phyloP scores from a whole-genome alignment of 208 protist genomes.

The Endotrypanum monterogeii region DNA sequence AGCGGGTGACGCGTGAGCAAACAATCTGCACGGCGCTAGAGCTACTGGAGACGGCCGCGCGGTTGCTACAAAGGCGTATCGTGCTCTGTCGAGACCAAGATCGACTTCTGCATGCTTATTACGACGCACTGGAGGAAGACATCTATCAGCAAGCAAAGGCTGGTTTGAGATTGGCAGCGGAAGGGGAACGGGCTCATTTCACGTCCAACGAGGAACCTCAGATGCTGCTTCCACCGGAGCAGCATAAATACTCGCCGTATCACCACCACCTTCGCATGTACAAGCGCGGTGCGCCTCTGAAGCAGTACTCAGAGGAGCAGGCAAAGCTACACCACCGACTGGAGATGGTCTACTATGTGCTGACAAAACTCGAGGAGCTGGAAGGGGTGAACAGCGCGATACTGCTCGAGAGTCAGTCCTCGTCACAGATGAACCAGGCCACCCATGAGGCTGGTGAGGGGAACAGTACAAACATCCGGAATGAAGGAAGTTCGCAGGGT shows the following conservation, averaged over 20 bases:
- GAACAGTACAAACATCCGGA: not conserved
- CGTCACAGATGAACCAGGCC: not conserved
- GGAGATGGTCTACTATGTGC: constrained; percentile 52
- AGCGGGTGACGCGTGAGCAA: constrained; percentile 27
- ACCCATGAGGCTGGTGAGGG: not conserved
- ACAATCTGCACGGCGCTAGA: constrained; percentile 37
- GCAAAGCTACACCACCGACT: constrained; percentile 39
- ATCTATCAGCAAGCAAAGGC: constrained; percentile 21
- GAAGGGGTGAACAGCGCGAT: constrained; percentile 39
- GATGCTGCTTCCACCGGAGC: constrained; percentile 12
- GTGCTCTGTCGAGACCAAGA: constrained; percentile 30
- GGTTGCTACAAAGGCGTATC: constrained; percentile 38
- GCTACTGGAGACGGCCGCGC: constrained; percentile 38
- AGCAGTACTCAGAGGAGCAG: constrained; percentile 43
- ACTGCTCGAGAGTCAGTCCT: constrained; percentile 14
- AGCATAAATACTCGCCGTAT: constrained; percentile 32
- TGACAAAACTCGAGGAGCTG: constrained; percentile 51
- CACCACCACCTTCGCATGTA: constrained; percentile 50
- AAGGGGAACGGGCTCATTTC: not conserved
- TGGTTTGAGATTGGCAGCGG: not conserved
- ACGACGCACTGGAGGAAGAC: constrained; percentile 60
- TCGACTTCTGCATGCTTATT: constrained; percentile 59
- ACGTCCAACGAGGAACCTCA: not conserved
- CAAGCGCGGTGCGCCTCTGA: constrained; percentile 36
- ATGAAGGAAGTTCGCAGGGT: not conserved